Evolutionary conservation across 2,329 filamentous ascomycete species (phyloP), one percentile per base, ranked within the genome.

Genomic region (Cercospora zeina): DNA sequence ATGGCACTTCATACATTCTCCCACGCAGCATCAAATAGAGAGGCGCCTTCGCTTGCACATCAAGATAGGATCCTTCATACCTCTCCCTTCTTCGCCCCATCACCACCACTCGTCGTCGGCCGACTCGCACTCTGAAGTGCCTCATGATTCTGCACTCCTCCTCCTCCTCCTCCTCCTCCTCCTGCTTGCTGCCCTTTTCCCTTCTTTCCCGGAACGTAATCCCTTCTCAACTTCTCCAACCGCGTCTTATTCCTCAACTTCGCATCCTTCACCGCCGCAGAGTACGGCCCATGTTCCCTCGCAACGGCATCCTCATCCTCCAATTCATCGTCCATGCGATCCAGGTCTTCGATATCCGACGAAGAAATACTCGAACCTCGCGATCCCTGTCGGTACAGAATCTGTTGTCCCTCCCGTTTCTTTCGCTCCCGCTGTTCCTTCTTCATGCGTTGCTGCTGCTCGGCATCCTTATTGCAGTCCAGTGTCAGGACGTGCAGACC

Each of bases 391-490:
- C 82, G 77, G 72, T 82, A 87, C 4, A 85, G 78, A 60, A 83
- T 78, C 13, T 77, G 74, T 19, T 79, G 75, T 47, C 82, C 82
- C 36, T 82, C 79, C 42, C 79, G 79, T 81, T 90, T 90, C 83
- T 95, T 96, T 67, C 83, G 78, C 62, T 88, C 84, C 27, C 85
- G 80, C 78, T 96, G 93, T 64, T 87, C 83, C 45, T 87, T 78
- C 80, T 97, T 97, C 80, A 96, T 83, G 63, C 85, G 81, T 47
- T 82, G 77, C 76, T 96, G 87, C 67, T 85, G 81, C 63, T 93
- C 83, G 9, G 90, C 89, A 61, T 91, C 90, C 39, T 75, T 77
- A 63, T 85, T 81, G 78, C 90, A 96, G 72, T 92, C 89, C 69
- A 93, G 84, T 0, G 86, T 86, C 0, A 87, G 80, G 50, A 96